A percentile compares a stretch with the other conserved stretches of the same genome.
Evolutionary conservation across 73 alveolate genomes (phyloP).

Genomic region (Paramecium sonneborni): DNA sequence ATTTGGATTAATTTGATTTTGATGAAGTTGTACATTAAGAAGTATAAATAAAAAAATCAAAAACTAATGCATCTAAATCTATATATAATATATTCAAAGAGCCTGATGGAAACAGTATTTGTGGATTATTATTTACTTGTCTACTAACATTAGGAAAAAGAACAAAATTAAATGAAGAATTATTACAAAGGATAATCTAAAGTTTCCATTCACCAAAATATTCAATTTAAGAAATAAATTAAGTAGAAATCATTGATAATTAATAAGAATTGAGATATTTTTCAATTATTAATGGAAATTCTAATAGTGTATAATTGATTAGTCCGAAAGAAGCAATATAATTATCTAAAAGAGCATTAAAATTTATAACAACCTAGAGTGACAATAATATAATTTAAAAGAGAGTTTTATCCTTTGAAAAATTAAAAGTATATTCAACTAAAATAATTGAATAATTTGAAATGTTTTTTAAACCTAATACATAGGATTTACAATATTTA

Average conservation of each 20-base stretch:
- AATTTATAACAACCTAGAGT: neutral
- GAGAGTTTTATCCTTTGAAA: neutral
- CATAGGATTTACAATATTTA: neutral
- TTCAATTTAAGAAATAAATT: neutral
- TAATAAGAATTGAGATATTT: slow-evolving; percentile 32
- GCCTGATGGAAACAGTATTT: neutral
- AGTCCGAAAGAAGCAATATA: slow-evolving; percentile 57
- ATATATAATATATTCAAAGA: neutral
- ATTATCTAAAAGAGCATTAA: neutral
- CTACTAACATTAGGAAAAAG: neutral
- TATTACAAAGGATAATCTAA: neutral
- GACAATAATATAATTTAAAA: neutral
- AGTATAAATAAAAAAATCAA: neutral
- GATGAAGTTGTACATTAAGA: neutral
- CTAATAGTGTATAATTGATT: neutral
- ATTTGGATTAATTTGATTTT: neutral
- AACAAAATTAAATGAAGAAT: slow-evolving; percentile 30
- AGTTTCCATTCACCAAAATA: neutral
- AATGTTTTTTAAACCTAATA: neutral
- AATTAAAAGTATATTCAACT: neutral
- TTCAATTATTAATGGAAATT: slow-evolving; percentile 50
- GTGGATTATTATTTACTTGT: slow-evolving; percentile 19
- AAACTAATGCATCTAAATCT: neutral
- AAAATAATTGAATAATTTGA: neutral
- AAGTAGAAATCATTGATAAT: slow-evolving; percentile 61